A percentile compares a stretch with the other conserved stretches of the same genome.
Conservation (phyloP, 768 basidiomycete genomes). For the Tephrocybe rancida region DNA sequence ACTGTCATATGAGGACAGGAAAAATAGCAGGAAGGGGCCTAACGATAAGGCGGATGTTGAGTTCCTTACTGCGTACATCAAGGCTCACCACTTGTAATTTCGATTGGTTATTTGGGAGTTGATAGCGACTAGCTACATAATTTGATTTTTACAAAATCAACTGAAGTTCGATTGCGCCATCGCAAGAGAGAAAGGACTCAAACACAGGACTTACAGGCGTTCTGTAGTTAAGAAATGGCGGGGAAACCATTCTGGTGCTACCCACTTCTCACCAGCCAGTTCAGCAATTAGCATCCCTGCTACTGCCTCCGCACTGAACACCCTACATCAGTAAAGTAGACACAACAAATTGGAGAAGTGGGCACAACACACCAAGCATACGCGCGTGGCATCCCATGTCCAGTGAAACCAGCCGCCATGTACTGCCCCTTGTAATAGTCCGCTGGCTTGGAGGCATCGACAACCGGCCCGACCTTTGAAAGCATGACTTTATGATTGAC, state of each 20-base stretch:
- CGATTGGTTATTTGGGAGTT: too few species aligned
- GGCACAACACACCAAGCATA: conserved; percentile 34
- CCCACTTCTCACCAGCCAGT: conserved; percentile 5
- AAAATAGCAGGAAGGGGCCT: too few species aligned
- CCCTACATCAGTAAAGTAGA: neutral
- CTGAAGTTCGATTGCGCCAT: too few species aligned
- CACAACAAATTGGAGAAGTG: neutral
- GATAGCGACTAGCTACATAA: too few species aligned
- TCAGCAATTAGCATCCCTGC: conserved; percentile 13
- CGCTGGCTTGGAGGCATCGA: conserved; percentile 13
- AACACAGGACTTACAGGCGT: too few species aligned
- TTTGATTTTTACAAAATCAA: too few species aligned
- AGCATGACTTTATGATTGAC: neutral
- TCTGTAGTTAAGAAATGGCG: conserved; percentile 9
- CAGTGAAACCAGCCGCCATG: conserved; percentile 54
- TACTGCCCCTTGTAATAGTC: conserved; percentile 43
- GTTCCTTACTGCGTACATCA: too few species aligned
- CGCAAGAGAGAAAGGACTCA: too few species aligned
- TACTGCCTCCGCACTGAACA: conserved; percentile 13
- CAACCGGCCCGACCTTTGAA: conserved; percentile 53
- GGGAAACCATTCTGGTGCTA: conserved; percentile 11
- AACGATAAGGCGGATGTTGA: too few species aligned
- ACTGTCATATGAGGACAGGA: too few species aligned
- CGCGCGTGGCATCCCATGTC: conserved; percentile 64
- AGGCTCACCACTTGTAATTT: too few species aligned